These are phyloP conservation scores for Talaromyces wortmannii DNA, from an alignment of 495 filamentous ascomycete species.

Conservation along the genomic window DNA sequence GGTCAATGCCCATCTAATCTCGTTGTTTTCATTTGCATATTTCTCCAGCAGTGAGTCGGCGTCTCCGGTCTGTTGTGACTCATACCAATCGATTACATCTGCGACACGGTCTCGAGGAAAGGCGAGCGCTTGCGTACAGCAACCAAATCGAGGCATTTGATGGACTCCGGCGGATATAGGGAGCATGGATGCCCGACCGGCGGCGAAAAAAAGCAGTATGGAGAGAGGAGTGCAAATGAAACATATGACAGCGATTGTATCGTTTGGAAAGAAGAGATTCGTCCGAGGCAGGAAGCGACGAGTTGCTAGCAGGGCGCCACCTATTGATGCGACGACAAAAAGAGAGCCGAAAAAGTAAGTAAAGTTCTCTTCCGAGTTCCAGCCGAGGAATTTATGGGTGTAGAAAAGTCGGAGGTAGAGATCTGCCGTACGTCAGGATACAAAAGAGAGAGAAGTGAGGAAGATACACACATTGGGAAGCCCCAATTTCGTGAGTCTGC, in stretches of 20 bases:
- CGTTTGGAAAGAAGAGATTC: slow-evolving; percentile 9
- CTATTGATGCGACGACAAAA: slow-evolving; percentile 8
- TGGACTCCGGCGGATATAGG: slow-evolving; percentile 30
- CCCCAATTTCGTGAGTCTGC: slow-evolving; percentile 13
- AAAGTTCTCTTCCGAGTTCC: slow-evolving; percentile 44
- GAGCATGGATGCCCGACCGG: slow-evolving; percentile 26
- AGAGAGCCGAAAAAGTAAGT: slow-evolving; percentile 26
- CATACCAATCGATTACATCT: slow-evolving; percentile 14
- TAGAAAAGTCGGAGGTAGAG: slow-evolving; percentile 55
- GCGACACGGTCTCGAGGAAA: slow-evolving; percentile 26
- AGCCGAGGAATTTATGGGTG: slow-evolving; percentile 43
- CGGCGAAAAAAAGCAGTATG: slow-evolving; percentile 24
- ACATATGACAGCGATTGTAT: slow-evolving; percentile 6
- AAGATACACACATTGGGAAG: slow-evolving; percentile 14
- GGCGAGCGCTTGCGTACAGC: slow-evolving; percentile 39
- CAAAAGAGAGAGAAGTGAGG: background rate
- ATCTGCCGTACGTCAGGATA: slow-evolving; percentile 7
- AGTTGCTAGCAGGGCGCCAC: slow-evolving; percentile 2
- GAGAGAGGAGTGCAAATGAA: slow-evolving; percentile 19
- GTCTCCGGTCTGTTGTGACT: slow-evolving; percentile 11
- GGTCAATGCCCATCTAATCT: slow-evolving; percentile 40
- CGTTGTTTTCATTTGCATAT: slow-evolving; percentile 27
- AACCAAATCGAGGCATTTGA: slow-evolving; percentile 45
- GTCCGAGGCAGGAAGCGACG: slow-evolving; percentile 1
- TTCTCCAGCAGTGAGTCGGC: slow-evolving; percentile 41